Evolutionary conservation across 23 red algal species (phyloP).

Genomic region (Gracilaria caudata): DNA sequence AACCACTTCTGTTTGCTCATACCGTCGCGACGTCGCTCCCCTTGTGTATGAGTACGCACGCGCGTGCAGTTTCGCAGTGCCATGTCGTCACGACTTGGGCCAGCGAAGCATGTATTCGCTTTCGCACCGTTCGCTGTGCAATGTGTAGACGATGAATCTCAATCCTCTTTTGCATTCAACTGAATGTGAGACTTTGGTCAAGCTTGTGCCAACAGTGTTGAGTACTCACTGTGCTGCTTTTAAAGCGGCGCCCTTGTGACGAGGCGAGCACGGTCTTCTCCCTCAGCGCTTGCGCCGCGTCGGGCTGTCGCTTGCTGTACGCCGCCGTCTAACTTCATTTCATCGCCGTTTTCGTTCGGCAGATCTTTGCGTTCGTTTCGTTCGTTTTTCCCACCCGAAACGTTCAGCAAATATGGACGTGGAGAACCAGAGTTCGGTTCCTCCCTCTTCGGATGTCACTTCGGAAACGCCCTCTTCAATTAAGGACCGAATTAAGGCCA

Average conservation of each 20-base stretch:
- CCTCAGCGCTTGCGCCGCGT: too few species aligned
- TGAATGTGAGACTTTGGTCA: too few species aligned
- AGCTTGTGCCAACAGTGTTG: too few species aligned
- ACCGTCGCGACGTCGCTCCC: too few species aligned
- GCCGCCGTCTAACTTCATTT: neutral
- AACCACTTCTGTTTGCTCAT: too few species aligned
- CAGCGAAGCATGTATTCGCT: neutral
- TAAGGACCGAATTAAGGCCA: neutral
- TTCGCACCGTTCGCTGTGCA: neutral
- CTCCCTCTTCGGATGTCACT: constrained; percentile 4
- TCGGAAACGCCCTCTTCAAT: neutral
- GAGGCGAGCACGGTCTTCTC: too few species aligned
- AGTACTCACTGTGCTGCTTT: too few species aligned
- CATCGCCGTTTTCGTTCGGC: neutral
- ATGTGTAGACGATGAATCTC: neutral
- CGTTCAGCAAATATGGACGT: neutral
- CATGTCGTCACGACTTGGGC: neutral
- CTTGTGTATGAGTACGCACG: too few species aligned
- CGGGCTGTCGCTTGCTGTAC: too few species aligned
- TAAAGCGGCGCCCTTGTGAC: too few species aligned
- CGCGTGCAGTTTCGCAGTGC: neutral
- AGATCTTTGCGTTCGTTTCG: neutral
- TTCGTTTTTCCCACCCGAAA: neutral
- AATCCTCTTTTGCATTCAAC: too few species aligned
- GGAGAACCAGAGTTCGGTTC: neutral